These are phyloP conservation scores for Arthrobotrys sinensis DNA, from an alignment of 2,329 filamentous ascomycete species.

Conservation along the genomic window DNA sequence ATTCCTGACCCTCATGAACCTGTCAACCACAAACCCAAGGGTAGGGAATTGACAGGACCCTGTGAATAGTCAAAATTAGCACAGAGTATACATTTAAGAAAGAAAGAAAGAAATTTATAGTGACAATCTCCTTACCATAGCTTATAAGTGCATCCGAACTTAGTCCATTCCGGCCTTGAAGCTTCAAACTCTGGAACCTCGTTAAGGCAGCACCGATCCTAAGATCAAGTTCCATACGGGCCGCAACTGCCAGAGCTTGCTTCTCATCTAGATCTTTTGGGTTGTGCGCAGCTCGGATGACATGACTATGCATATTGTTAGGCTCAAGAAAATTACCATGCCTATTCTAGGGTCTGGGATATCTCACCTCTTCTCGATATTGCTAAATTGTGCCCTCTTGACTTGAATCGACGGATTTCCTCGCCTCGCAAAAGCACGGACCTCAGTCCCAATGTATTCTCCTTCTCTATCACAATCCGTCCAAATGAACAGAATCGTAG, in stretches of 20 bases:
- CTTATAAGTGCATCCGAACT: conserved; percentile 77
- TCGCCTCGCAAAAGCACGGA: conserved; percentile 82
- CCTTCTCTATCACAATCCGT: conserved; percentile 98
- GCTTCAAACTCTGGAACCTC: conserved; percentile 83
- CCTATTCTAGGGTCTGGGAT: neutral
- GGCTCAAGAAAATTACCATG: conserved; percentile 25
- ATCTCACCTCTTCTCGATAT: conserved; percentile 86
- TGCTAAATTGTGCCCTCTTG: conserved; percentile 92
- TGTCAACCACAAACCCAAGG: conserved; percentile 94
- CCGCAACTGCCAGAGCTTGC: conserved; percentile 88
- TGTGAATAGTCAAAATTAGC: conserved; percentile 66
- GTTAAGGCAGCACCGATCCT: conserved; percentile 95
- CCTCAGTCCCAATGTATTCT: conserved; percentile 94
- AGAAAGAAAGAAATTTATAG: neutral
- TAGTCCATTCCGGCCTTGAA: conserved; percentile 81
- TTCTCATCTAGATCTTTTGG: conserved; percentile 85
- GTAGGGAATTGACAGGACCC: conserved; percentile 97
- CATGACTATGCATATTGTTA: conserved; percentile 71
- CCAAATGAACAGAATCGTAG: conserved; percentile 91
- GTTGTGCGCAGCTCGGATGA: conserved; percentile 84
- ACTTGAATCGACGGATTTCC: conserved; percentile 82
- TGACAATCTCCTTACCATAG: conserved; percentile 76
- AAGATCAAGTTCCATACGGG: conserved; percentile 92
- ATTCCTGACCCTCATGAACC: conserved; percentile 93
- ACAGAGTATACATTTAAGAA: conserved; percentile 7